phyloP scores from a whole-genome alignment of 225 moss, liverwort and hornwort species.

The Climacium dendroides region DNA sequence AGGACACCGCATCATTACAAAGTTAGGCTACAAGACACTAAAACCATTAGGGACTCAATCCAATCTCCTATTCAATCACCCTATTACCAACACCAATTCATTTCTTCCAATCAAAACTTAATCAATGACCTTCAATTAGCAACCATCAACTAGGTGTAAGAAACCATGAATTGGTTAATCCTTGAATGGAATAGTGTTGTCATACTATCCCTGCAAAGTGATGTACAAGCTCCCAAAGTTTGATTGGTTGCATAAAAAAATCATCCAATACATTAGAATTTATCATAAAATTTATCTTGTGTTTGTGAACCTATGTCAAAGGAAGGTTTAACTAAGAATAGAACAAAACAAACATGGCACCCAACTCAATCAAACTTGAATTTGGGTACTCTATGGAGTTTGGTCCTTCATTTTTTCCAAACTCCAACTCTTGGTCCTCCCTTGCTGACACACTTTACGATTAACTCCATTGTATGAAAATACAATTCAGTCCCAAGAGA shows the following conservation, averaged over 20 bases:
- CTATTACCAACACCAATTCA: background rate
- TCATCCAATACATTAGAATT: background rate
- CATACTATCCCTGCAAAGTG: background rate
- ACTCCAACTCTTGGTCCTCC: no score
- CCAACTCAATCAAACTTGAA: no score
- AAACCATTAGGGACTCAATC: background rate
- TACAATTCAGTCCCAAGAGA: background rate
- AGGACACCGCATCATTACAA: rapidly evolving
- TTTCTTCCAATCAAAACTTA: background rate
- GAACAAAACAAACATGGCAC: no score
- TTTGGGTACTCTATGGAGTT: no score
- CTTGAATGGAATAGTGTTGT: background rate
- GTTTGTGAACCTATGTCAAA: no score
- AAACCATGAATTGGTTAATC: background rate
- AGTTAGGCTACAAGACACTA: background rate
- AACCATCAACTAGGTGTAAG: no score
- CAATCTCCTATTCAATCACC: no score
- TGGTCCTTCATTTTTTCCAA: no score
- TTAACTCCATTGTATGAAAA: no score
- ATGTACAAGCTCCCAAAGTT: background rate
- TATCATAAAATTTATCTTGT: no score
- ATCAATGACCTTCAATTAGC: background rate
- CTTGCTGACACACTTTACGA: no score
- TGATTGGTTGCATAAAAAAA: background rate
- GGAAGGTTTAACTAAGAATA: no score